Conservation (phyloP, 1,139 yeast genomes). For the Candida tropicalis region DNA sequence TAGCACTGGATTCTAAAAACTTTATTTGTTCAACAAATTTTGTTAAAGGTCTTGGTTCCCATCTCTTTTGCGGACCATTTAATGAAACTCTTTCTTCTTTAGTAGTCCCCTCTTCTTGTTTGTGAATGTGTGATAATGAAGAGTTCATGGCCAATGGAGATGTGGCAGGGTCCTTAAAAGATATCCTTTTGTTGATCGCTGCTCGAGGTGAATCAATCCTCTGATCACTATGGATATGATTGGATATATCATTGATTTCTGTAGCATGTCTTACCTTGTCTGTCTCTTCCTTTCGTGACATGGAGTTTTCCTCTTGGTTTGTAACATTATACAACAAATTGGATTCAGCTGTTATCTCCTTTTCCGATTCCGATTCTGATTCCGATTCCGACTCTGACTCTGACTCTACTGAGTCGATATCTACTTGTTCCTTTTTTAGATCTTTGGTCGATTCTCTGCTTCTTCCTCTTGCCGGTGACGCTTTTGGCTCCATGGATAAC, state of each 20-base stretch:
- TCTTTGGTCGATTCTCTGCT: slow-evolving; percentile 1
- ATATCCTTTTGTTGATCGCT: background rate
- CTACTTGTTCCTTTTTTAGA: background rate
- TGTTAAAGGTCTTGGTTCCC: slow-evolving; percentile 13
- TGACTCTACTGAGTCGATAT: background rate
- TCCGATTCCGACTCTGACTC: background rate
- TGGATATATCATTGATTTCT: background rate
- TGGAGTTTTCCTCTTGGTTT: too few species aligned
- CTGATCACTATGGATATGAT: background rate
- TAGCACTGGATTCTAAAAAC: slow-evolving; percentile 42
- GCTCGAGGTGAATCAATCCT: background rate
- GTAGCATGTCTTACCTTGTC: background rate
- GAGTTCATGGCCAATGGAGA: slow-evolving; percentile 17
- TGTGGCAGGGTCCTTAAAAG: slow-evolving; percentile 9
- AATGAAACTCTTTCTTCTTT: slow-evolving; percentile 2
- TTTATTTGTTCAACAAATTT: slow-evolving; percentile 28
- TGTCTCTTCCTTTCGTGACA: too few species aligned
- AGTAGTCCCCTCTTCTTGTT: background rate
- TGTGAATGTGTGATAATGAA: slow-evolving; percentile 8
- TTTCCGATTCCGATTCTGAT: too few species aligned
- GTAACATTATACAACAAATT: too few species aligned
- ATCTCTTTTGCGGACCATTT: too few species aligned
- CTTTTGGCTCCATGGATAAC: background rate
- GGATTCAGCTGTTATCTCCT: too few species aligned
- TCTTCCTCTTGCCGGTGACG: slow-evolving; percentile 3